Base-by-base conservation (phyloP, 1,284 basidiomycete species). In the Gymnopus androsaceus region DNA sequence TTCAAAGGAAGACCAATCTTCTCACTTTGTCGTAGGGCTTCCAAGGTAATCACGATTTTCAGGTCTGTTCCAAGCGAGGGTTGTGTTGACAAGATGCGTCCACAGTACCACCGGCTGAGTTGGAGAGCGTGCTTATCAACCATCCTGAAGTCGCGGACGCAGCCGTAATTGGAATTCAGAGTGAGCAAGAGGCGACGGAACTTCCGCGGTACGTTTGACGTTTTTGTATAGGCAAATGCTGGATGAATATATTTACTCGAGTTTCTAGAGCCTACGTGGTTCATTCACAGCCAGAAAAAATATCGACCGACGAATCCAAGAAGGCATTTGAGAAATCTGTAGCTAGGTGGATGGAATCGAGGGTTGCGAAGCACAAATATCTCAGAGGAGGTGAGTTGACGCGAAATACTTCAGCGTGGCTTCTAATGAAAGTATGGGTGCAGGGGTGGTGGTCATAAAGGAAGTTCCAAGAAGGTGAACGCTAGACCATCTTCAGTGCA, bases 31-130 rank as follows among this genome's bases (percentile, higher is more conserved):
- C 51, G 3, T 51, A 84, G 80, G 83, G 83, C 15, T 84, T 83
- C 73, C 84, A 86, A 79, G 82, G 82, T 76, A 60, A 41, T 70
- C 62, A 42, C 31, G 40, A 30, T 33, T 49, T 17, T 7, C 19
- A 17, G n/a, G n/a, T n/a, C n/a, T n/a, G 3, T 36, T 8, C 14
- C 12, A 68, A 62, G 67, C 64, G 65, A 44, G 45, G 3, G 50
- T 51, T 34, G 37, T 33, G 54, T 34, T 57, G 33, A 21, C 27
- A 23, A 6, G 6, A 21, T 3, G 53, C 34, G 48, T 34, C 53
- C 15, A 9, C 17, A 88, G 92, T 94, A 14, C 83, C 92, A 0
- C 92, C 92, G 0, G 91, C 92, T 0, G 92, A 94, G 63, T 77
- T 94, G 2, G 92, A 94, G 66, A 79, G 81, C 36, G 69, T 92